Conservation (phyloP, 441 rosid genomes). For the Syzygium syzygioides region DNA sequence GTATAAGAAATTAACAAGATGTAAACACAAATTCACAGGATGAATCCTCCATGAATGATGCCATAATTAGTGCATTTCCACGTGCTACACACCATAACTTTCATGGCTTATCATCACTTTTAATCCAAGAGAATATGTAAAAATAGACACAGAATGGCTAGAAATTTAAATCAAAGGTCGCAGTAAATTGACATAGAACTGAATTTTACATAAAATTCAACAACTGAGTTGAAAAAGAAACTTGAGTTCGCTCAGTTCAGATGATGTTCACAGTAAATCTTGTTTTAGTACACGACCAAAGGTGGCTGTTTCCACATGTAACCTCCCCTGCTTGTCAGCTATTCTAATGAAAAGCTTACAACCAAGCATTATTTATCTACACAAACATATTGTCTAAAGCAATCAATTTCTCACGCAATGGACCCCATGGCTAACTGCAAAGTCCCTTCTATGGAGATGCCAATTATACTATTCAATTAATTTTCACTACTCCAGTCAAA, state of each 20-base stretch:
- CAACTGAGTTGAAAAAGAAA: background rate
- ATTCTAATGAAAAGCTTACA: background rate
- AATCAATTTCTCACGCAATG: background rate
- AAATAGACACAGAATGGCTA: background rate
- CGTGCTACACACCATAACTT: background rate
- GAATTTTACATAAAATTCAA: background rate
- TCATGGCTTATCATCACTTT: background rate
- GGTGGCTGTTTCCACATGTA: background rate
- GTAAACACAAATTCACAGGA: background rate
- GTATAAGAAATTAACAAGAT: background rate
- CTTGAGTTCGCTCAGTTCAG: background rate
- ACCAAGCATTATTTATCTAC: background rate
- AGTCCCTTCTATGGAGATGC: background rate
- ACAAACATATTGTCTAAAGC: background rate
- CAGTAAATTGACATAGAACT: background rate
- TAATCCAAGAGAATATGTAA: background rate
- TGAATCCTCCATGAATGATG: background rate
- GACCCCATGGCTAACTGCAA: background rate
- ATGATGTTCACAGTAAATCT: background rate
- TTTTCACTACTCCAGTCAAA: background rate
- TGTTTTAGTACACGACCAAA: background rate
- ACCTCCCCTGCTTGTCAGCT: background rate
- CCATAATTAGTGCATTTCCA: background rate
- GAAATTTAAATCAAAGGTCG: background rate
- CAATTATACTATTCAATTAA: background rate